These are phyloP conservation scores for Rhizopogon roseolus DNA, from an alignment of 768 basidiomycete species.

Conservation along the genomic window DNA sequence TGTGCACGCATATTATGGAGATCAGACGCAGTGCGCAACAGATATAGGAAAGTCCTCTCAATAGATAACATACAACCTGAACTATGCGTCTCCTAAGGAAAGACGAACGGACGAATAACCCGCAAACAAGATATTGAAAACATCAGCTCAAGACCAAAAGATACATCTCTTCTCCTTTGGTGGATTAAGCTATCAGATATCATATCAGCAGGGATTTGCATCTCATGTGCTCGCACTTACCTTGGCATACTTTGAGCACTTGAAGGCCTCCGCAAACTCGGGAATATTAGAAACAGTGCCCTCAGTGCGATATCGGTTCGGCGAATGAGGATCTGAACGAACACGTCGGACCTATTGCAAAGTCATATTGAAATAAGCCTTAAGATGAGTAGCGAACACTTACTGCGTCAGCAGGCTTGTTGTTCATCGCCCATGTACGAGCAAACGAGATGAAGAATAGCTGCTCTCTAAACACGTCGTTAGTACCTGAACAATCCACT, in stretches of 20 bases:
- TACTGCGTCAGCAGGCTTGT: constrained; percentile 74
- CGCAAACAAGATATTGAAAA: background rate
- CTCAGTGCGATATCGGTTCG: constrained; percentile 71
- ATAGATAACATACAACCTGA: constrained; percentile 6
- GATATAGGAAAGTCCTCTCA: background rate
- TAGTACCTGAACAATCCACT: background rate
- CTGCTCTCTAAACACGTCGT: constrained; percentile 61
- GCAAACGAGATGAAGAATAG: constrained; percentile 92
- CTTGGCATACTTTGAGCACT: constrained; percentile 72
- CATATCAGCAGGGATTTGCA: background rate
- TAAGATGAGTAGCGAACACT: constrained; percentile 17
- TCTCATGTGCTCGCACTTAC: constrained; percentile 33
- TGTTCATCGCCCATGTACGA: constrained; percentile 81
- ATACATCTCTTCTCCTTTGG: constrained; percentile 72
- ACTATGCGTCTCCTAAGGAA: constrained; percentile 7
- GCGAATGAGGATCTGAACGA: constrained; percentile 87
- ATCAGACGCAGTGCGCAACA: background rate
- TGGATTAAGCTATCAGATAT: constrained; percentile 64
- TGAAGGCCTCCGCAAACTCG: constrained; percentile 85
- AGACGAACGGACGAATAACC: too few relatives aligned
- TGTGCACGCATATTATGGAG: background rate
- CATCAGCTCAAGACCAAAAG: constrained; percentile 57
- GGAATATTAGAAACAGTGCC: constrained; percentile 86
- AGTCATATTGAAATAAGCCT: background rate
- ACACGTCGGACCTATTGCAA: constrained; percentile 61